Percentiles rank a stretch among this genome's conserved stretches.
These are phyloP conservation scores for Tolypocladium endophyticum DNA, from an alignment of 2,329 filamentous ascomycete genomes.

Conservation along the genomic window DNA sequence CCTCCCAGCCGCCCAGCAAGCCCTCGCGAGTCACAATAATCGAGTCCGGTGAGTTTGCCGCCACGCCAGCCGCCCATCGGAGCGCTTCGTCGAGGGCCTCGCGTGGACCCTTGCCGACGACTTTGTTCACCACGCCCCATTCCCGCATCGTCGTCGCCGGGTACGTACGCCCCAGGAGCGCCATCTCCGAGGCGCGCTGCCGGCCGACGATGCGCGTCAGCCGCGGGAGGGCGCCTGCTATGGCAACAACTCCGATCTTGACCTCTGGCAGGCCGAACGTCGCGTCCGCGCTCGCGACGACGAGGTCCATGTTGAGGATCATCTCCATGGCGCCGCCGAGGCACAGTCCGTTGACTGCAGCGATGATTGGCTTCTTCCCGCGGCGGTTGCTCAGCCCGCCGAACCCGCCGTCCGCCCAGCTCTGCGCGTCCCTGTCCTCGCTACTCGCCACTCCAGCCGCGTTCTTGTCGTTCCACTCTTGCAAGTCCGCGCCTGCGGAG, in stretches of 20 bases:
- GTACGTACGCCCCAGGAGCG: constrained; percentile 51
- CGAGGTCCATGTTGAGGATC: constrained; percentile 60
- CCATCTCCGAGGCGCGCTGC: constrained; percentile 62
- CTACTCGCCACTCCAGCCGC: constrained; percentile 6
- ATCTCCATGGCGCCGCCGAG: constrained; percentile 73
- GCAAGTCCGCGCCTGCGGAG: constrained; percentile 58
- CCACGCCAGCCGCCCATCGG: constrained; percentile 48
- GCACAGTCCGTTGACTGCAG: constrained; percentile 65
- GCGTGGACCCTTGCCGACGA: constrained; percentile 33
- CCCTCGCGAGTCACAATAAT: constrained; percentile 66
- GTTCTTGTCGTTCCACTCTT: constrained; percentile 47
- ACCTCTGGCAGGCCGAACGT: constrained; percentile 63
- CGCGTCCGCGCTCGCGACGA: constrained; percentile 49
- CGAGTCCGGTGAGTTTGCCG: constrained; percentile 61
- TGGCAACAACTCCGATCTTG: constrained; percentile 57
- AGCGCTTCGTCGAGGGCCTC: constrained; percentile 48
- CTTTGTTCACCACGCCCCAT: constrained; percentile 63
- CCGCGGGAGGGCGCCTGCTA: constrained; percentile 61
- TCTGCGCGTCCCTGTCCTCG: constrained; percentile 4
- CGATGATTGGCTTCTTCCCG: constrained; percentile 66
- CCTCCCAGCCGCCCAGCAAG: constrained; percentile 63
- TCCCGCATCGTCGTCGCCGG: constrained; percentile 45
- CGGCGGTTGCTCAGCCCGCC: constrained; percentile 54
- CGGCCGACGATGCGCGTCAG: constrained; percentile 55
- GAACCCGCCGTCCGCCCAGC: constrained; percentile 41